Base-by-base conservation (phyloP, 2,329 filamentous ascomycete species). In the Colletotrichum sp. region DNA sequence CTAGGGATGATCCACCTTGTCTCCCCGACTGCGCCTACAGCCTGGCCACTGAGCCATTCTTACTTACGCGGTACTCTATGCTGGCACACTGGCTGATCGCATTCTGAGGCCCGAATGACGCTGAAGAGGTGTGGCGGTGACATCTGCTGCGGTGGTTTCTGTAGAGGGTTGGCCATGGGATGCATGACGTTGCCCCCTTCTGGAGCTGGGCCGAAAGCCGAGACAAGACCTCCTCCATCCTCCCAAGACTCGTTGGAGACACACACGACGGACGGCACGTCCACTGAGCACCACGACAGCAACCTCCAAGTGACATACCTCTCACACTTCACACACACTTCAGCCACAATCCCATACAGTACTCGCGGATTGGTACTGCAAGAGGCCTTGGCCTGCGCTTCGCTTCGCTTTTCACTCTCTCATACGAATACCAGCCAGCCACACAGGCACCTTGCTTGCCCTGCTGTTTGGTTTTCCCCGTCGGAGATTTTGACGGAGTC, bases 171-270 rank as follows among this genome's bases (percentile, higher is more conserved):
- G 62, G 55, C 52, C 72, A 74, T 67, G 57, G 57, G 63, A 44
- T 74, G 66, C 71, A 76, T 76, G 71, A 76, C 75, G 75, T 76
- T 59, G 71, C 65, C 60, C 21, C 26, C 26, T 74, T 32, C 30
- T 36, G 26, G 15, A 26, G 16, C 49, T 49, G 28, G 18, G 71
- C 74, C 66, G 75, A 71, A 66, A 62, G 34, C 75, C 71, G 75
- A 75, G 71, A 76, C 75, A 75, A 67, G 32, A 55, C 67, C 67
- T 44, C 67, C 67, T 24, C n/a, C 44, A 13, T 21, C n/a, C 44
- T 52, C 55, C 52, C 65, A 44, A 64, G 59, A 32, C 59, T 21
- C 49, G 39, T 44, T 16, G 16, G 24, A 72, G 39, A 76, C 73
- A 55, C 34, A 39, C 67, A 59, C 44, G 60, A 71, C 59, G 44